Percentiles rank a stretch among this genome's conserved stretches.
These are phyloP conservation scores for Mycocentrospora acerina DNA, from an alignment of 2,329 filamentous ascomycete genomes.

Conservation along the genomic window DNA sequence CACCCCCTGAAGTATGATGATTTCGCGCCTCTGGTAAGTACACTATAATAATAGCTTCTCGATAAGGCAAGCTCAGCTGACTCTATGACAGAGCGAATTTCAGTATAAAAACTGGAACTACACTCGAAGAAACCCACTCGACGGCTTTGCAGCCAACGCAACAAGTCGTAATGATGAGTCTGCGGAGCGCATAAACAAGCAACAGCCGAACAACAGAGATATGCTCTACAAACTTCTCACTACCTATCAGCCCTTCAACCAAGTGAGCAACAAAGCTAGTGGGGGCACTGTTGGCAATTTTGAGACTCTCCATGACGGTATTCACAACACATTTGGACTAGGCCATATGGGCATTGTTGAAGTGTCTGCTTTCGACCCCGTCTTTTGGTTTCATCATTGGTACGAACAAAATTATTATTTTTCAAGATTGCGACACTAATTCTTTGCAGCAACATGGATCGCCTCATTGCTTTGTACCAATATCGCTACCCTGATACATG, in stretches of 20 bases:
- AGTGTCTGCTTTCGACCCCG: conserved; percentile 33
- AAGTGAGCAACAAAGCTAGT: conserved; percentile 35
- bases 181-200: conserved; percentile 24
- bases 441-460: conserved; percentile 23
- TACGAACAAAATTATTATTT: conserved; percentile 2
- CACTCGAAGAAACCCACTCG: conserved; percentile 29
- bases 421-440: conserved; percentile 1
- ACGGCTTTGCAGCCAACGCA: conserved; percentile 24
- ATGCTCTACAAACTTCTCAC: conserved; percentile 37
- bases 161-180: conserved; percentile 32
- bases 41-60: background rate
- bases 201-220: conserved; percentile 33
- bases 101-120: conserved; percentile 36
- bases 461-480: conserved; percentile 30
- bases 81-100: conserved; percentile 20
- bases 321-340: conserved; percentile 34
- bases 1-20: conserved; percentile 32
- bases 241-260: conserved; percentile 32
- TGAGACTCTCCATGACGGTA: conserved; percentile 33
- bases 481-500: conserved; percentile 36
- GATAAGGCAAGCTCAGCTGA: background rate
- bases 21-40: conserved; percentile 28
- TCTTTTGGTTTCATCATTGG: conserved; percentile 39
- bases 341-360: conserved; percentile 48
- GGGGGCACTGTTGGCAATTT: conserved; percentile 36